A percentile compares a stretch with the other conserved stretches of the same genome.
These are phyloP conservation scores for Aurantiochytrium sp. DNA, from an alignment of 108 stramenopile species.

Conservation along the genomic window DNA sequence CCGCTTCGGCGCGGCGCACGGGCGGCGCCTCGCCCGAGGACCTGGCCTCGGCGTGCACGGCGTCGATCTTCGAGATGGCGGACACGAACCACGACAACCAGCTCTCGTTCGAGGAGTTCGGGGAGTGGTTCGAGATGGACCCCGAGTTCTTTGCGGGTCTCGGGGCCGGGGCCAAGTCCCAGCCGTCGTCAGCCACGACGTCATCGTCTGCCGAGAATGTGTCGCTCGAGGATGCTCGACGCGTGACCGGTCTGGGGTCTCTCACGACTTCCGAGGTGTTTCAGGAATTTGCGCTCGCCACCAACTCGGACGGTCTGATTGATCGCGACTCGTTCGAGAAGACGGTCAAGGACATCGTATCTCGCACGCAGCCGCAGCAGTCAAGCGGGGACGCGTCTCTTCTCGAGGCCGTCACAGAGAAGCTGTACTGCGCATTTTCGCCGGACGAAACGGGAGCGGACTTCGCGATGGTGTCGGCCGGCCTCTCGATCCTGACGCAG, in stretches of 20 bases:
- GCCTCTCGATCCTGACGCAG: constrained; percentile 5
- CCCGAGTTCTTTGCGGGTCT: neutral
- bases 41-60: neutral
- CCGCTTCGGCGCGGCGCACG: neutral
- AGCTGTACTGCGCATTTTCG: neutral
- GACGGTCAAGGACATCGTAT: neutral
- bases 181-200: too few relatives aligned
- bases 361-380: neutral
- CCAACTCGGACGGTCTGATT: neutral
- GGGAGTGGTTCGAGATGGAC: neutral
- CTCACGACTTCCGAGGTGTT: neutral
- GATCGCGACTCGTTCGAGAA: neutral
- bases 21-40: neutral
- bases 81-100: constrained; percentile 31
- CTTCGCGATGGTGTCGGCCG: neutral
- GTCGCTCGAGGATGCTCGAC: neutral
- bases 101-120: constrained; percentile 29
- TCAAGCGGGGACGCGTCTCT: neutral
- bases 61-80: neutral
- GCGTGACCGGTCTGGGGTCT: neutral
- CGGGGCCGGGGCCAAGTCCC: too few relatives aligned
- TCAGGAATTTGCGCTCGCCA: constrained; percentile 1
- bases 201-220: neutral
- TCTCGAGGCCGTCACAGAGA: neutral
- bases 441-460: neutral